Evolutionary conservation across 169 alveolate species (phyloP).

Genomic region (Cardiosporidium cionae): DNA sequence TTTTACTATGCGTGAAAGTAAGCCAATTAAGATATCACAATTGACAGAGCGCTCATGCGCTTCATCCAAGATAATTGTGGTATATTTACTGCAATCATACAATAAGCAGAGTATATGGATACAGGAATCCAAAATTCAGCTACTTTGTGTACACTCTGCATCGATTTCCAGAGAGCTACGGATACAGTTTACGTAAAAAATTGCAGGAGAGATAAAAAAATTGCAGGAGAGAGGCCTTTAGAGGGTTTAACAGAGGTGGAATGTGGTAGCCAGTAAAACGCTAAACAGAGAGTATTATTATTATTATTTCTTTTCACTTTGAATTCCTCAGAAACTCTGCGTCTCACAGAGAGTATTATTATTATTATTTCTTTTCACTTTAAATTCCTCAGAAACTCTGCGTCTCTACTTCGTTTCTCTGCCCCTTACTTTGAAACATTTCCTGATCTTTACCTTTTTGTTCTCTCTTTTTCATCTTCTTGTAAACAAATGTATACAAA

Average conservation of each 20-base stretch:
- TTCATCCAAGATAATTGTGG: constrained; percentile 95
- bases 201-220: not conserved
- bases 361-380: no score
- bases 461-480: no score
- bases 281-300: not conserved
- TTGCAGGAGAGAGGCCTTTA: not conserved
- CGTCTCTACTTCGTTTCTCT: no score
- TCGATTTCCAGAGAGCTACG: not conserved
- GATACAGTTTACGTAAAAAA: not conserved
- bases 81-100: constrained; percentile 64
- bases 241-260: not conserved
- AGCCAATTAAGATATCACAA: constrained; percentile 92
- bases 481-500: no score
- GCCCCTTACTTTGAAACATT: no score
- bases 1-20: constrained; percentile 85
- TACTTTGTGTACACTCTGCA: not conserved
- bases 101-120: not conserved
- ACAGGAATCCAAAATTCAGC: not conserved
- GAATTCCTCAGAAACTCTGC: no score
- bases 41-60: constrained; percentile 98
- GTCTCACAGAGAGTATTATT: no score
- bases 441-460: no score
- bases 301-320: no score
- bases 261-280: not conserved
- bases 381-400: no score